phyloP scores from a whole-genome alignment of 179 eudicot genomes.

The Heliamphora pulchella region DNA sequence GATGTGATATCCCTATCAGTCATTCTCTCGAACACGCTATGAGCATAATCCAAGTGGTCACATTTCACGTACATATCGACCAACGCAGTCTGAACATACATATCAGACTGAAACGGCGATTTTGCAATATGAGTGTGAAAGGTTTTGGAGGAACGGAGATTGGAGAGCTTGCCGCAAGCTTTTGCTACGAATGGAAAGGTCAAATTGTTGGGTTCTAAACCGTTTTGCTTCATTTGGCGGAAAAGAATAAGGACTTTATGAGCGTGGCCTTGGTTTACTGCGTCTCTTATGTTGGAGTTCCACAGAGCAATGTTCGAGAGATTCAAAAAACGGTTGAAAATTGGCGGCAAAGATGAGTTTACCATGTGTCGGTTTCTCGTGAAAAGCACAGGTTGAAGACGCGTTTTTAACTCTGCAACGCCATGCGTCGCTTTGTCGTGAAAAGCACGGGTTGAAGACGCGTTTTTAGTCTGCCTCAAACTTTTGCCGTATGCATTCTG shows the following conservation, averaged over 20 bases:
- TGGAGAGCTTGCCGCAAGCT: slow-evolving; percentile 46
- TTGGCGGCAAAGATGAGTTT: slow-evolving; percentile 1
- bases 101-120: slow-evolving; percentile 37
- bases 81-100: slow-evolving; percentile 48
- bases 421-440: no score
- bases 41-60: slow-evolving; percentile 27
- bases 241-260: slow-evolving; percentile 41
- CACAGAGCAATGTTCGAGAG: slow-evolving; percentile 28
- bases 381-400: no score
- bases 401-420: no score
- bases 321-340: slow-evolving; percentile 24
- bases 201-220: slow-evolving; percentile 36
- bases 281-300: slow-evolving; percentile 45
- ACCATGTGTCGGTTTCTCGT: no score
- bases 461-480: no score
- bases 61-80: slow-evolving; percentile 59
- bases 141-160: slow-evolving; percentile 27
- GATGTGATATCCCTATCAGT: slow-evolving; percentile 46
- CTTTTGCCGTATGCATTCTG: no score
- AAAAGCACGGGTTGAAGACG: no score
- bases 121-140: slow-evolving; percentile 45
- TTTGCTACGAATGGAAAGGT: slow-evolving; percentile 60
- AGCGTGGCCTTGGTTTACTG: slow-evolving; percentile 37
- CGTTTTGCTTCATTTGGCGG: slow-evolving; percentile 36
- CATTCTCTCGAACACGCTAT: slow-evolving; percentile 46